Base-by-base conservation (phyloP, 805 yeast genomes). In the Starmera caribaea region DNA sequence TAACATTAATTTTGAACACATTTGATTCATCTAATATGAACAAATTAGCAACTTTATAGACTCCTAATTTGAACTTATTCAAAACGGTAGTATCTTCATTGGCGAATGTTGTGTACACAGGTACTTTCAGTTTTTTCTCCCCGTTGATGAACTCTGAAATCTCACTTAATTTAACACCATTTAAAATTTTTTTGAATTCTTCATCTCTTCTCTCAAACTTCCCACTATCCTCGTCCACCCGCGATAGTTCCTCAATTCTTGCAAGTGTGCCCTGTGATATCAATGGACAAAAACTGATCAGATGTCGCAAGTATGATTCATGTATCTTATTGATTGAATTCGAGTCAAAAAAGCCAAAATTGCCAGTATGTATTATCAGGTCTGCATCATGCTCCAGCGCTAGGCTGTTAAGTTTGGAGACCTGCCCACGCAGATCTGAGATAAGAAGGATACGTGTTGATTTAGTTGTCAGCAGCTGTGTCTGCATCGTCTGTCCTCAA, bases 51-150 rank as follows among this genome's bases (percentile, higher is more conserved):
- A 83, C 67, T 3, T 45, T 39, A 45, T 74, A 70, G 11, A 64
- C 59, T 4, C 81, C 81, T 39, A 63, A 57, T 40, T 78, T 68
- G 56, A 83, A 73, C 61, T 73, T 74, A 46, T 78, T 74, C 34
- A 83, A 59, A 16, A 84, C 84, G 4, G 69, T 53, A 2, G 85
- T 76, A 54, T 83, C 94, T 54, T 83, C 94, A 56, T 81, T 79
- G 0, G 92, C 92, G 49, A 73, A 79, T n/a, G 80, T 74, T 4
- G 89, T 76, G 61, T 83, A 84, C 1, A 84, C 85, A 0, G 94
- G 92, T 3, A 70, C 73, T 32, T 58, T 58, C 48, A 72, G 65
- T 43, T 36, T 46, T 38, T 54, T 51, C 35, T 60, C 60, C 9
- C 73, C 83, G 40, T 51, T 49, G 8, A 78, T 48, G 40, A 71